Evolutionary conservation across 257 asterid genomes (phyloP), one percentile per base, ranked within the genome.

Genomic region (Scutellaria galericulata): DNA sequence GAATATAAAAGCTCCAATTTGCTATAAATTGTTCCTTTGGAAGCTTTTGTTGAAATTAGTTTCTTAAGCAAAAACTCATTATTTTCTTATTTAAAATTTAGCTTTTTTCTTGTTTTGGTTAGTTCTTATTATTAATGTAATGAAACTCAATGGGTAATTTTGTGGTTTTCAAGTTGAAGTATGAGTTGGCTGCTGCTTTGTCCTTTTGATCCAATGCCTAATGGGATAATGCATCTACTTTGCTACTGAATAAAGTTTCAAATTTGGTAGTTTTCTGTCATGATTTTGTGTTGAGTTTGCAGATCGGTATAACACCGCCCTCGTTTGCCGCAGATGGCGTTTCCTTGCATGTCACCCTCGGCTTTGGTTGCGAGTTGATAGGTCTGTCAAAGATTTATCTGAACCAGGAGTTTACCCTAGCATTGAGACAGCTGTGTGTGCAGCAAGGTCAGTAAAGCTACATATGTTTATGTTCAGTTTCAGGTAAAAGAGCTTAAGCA

Each of bases 271-370:
- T 79, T 22, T 83, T 64, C 83, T 79, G 83, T 86, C 86, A 90
- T 75, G 67, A 78, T 64, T 60, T 86, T 85, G 59, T 84, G 79
- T 80, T 86, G 97, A 86, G 91, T 82, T 86, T 88, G 97, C 99
- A 94, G 99, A 94, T 92, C 90, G 98, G 89, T 85, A 92, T 90
- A 91, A 91, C 90, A 84, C 99, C 78, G 99, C 99, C 89, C 96
- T 91, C 91, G 96, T 94, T 88, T 91, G 99, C 98, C 91, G 87
- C 97, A 91, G 98, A 94, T 94, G 99, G 99, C 87, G 76, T 60
- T 91, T 94, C 88, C 84, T 94, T 79, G 99, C 99, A 20, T 94
- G 96, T 81, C 97, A 94, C 71, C 99, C 99, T 72, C 92, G 79
- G 64, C 95, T 89, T 73, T 94, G 98, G 99, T 80, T 94, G 71